Base-by-base conservation (phyloP, 768 basidiomycete species). In the Suillus cothurnatus region DNA sequence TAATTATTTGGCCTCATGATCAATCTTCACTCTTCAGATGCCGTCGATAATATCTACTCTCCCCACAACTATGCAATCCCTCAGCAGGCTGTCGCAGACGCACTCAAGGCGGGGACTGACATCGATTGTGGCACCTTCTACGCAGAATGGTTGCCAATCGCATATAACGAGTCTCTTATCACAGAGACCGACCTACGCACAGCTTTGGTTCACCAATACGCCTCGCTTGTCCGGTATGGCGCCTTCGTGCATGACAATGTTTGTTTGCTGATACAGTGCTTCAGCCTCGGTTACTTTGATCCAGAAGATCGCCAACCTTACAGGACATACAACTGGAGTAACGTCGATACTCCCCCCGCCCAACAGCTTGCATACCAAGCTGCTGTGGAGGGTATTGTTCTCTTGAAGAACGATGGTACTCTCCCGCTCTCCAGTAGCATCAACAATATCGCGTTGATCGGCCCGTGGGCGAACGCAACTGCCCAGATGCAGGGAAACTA, bases 331-430 rank as follows among this genome's bases (percentile, higher is more conserved):
- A 72, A 68, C 43, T 86, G 82, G 81, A 72, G 76, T 6, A 79
- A 83, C 64, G 79, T 88, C 67, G 84, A 86, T 70, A 80, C 80
- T 1, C 80, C 81, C 4, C 58, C 71, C 9, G 80, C 86, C 1
- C 84, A 84, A 66, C 69, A 77, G 21, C 78, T 88, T 17, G 86
- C 86, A 3, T 75, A 84, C 69, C 77, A 78, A 61, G 84, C 83
- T 32, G 86, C 86, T 4, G 73, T 81, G 6, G 84, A 86, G 70
- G 84, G 86, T 26, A 80, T 87, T 4, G 85, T 86, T 21, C 78
- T 90, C 7, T 77, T 90, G 19, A 89, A 90, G 78, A 91, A 89
- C 69, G 85, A 88, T 64, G 84, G 82, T 17, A 81, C 80, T 7
- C 77, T 91, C 3, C 89, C 88, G 3, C 76, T 90, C 50, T 76